These are phyloP conservation scores for Paraphaeosphaeria sporulosa DNA, from an alignment of 2,329 filamentous ascomycete species.

Conservation along the genomic window DNA sequence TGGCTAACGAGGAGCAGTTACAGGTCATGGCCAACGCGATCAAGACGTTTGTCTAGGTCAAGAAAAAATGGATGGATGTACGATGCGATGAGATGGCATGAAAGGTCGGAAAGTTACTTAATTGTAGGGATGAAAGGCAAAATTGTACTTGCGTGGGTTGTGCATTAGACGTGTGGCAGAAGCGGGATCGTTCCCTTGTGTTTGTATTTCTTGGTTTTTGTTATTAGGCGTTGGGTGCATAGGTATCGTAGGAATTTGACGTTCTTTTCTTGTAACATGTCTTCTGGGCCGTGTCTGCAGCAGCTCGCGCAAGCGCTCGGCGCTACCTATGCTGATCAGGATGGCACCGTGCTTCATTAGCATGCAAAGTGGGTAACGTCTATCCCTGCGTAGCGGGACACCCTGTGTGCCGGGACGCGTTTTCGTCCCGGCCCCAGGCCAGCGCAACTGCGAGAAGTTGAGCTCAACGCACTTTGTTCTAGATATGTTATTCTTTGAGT, in stretches of 20 bases:
- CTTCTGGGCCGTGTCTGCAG: too few relatives aligned
- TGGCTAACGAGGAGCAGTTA: slow-evolving; percentile 1
- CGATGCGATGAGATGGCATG: background rate
- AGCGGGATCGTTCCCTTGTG: background rate
- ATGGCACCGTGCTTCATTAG: too few relatives aligned
- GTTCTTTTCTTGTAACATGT: background rate
- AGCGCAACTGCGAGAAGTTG: too few relatives aligned
- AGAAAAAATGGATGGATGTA: background rate
- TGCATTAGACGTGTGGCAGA: background rate
- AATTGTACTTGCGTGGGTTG: too few relatives aligned
- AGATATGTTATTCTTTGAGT: too few relatives aligned
- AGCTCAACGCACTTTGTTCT: too few relatives aligned
- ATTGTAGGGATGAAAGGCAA: background rate
- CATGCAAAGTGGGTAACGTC: too few relatives aligned
- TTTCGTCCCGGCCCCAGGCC: too few relatives aligned
- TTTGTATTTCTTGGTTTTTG: background rate
- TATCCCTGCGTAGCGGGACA: too few relatives aligned
- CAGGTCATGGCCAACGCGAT: slow-evolving; percentile 7
- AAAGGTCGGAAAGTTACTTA: background rate
- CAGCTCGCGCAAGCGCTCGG: too few relatives aligned
- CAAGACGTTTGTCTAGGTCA: slow-evolving; percentile 4
- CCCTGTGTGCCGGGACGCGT: too few relatives aligned
- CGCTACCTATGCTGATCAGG: too few relatives aligned
- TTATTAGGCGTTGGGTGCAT: background rate
- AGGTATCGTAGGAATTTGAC: background rate